A percentile compares a stretch with the other conserved stretches of the same genome.
Evolutionary conservation across 2,329 filamentous ascomycete species (phyloP).

Genomic region (Stachybotrys echinatus): DNA sequence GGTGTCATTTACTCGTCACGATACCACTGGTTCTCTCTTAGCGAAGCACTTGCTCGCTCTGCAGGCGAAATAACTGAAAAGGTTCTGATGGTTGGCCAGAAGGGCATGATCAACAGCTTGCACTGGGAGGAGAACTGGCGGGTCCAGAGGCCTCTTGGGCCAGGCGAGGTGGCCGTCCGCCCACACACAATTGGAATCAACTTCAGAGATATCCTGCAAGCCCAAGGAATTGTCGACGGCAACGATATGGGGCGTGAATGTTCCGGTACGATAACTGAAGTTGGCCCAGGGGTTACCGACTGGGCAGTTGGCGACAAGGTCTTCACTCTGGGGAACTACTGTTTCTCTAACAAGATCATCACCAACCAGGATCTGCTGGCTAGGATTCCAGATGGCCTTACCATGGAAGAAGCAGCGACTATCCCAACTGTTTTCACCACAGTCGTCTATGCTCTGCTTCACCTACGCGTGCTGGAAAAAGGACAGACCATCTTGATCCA

Average conservation of each 20-base stretch:
- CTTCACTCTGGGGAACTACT: not conserved
- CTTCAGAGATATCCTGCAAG: not conserved
- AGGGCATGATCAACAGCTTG: conserved; percentile 3
- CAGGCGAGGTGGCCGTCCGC: not conserved
- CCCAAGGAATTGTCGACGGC: not conserved
- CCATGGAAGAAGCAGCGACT: not conserved
- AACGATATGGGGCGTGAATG: not conserved
- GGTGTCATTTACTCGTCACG: too few relatives aligned
- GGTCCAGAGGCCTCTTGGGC: too few relatives aligned
- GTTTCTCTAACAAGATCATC: too few relatives aligned
- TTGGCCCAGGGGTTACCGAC: not conserved
- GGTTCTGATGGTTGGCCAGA: not conserved
- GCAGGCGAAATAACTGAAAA: not conserved
- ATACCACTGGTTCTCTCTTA: too few relatives aligned
- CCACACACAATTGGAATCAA: not conserved
- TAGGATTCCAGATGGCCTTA: not conserved
- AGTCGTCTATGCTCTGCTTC: not conserved
- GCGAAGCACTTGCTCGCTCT: not conserved
- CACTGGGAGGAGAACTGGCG: not conserved
- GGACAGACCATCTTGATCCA: not conserved
- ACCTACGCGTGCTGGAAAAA: not conserved
- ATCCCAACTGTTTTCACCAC: not conserved
- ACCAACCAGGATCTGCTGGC: not conserved
- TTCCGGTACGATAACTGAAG: not conserved
- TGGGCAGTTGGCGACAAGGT: not conserved